Base-by-base conservation (phyloP, 192 early-diverging fungal species). In the Podila epigama region DNA sequence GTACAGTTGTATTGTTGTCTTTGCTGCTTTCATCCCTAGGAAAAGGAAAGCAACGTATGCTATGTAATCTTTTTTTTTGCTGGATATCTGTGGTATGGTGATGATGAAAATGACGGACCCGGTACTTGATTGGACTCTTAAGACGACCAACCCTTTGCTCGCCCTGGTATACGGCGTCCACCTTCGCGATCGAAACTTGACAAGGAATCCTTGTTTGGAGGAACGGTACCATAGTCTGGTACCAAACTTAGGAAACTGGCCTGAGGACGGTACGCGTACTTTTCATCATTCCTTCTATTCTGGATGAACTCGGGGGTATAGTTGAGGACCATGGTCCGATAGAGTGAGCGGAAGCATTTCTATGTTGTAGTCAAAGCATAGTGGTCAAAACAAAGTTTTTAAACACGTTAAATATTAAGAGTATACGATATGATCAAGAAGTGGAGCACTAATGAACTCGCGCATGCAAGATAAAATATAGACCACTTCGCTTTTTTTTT, bases 181-280 rank as follows among this genome's bases (percentile, higher is more conserved):
- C 44, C 44, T 20, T 48, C 44, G 25, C 44, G 44, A 2, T 18
- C 11, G 44, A 22, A 4, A 48, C 44, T 22, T 22, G 44, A 0
- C 44, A 48, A 22, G 20, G 44, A 48, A 18, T 48, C 44, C 20
- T 48, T 13, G 25, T 39, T 70, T 12, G 65, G 65, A 10, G 60
- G 59, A 33, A 75, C 55, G 2, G 10, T 31, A 13, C 72, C 72
- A 56, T 75, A 75, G 36, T 75, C 72, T n/a, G 72, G 72, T 0
- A 75, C 72, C 28, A 20, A 57, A 4, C 55, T 25, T 40, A 75
- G 13, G 32, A 75, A 75, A 25, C 22, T 68, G n/a, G 72, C 72
- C 53, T 75, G 72, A 18, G 72, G 72, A n/a, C 72, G 64, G 54
- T 63, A 75, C 0, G 72, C 36, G 22, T 67, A 75, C 31, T 75